Base-by-base conservation (phyloP, 1,284 basidiomycete species). In the Cutaneotrichosporon arboriforme region DNA sequence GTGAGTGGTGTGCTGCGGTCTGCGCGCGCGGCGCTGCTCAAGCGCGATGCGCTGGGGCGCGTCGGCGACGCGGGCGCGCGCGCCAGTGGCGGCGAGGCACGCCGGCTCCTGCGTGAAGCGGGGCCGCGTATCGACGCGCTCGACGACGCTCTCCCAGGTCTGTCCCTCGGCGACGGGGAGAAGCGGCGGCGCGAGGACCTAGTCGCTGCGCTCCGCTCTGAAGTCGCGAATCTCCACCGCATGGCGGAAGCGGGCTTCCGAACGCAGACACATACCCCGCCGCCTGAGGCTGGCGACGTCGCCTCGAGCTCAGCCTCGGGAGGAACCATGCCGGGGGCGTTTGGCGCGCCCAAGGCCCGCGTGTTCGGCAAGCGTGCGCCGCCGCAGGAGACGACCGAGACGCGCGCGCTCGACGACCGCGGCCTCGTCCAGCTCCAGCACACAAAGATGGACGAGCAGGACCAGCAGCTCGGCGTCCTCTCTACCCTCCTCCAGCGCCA, bases 401-500 rank as follows among this genome's bases (percentile, higher is more conserved):
- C 94, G 2, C 81, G 93, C 5, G 87, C 90, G 1, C 76, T 97
- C 66, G 91, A 94, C 68, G 83, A 92, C 64, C 78, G 81, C 15
- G 89, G 89, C 3, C 70, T 97, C 26, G 68, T 93, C 20, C 81
- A 85, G 60, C 77, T 93, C 51, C 93, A 97, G 70, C 80, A 86
- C 61, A 77, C 78, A 20, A 84, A 88, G 72, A 86, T 97, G 71
- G 81, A 84, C 43, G 79, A 85, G 54, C 94, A 98, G 73, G 93
- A 97, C 66, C 68, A 78, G 26, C 87, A 93, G 66, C 80, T 96
- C 22, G 78, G 84, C 12, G 82, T 85, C 59, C 78, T 98, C 36
- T 84, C 87, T 0, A 81, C 87, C 0, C 84, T 96, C 54, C 77
- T 98, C n/a, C 82, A 83, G 58, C 80, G 90, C 38, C 93, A 97